Base-by-base conservation (phyloP, 495 filamentous ascomycete genomes). In the Tuber indicum region DNA sequence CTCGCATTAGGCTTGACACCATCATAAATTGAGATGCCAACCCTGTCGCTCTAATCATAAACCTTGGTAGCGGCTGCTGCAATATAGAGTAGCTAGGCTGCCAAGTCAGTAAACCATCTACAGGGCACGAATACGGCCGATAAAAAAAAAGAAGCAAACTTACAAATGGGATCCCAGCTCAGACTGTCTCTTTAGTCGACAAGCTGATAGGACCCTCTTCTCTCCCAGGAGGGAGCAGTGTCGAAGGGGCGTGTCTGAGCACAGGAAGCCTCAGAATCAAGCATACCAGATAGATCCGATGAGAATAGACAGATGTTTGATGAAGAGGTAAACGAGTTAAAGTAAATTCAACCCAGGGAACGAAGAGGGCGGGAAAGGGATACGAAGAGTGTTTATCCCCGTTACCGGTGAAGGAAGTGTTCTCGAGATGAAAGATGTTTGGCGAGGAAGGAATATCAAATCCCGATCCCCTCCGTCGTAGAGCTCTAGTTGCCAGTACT, bases 21-120 rank as follows among this genome's bases (percentile, higher is more conserved):
- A 84, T 96, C 93, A 79, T 94, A 92, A 75, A 92, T 88, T 12
- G 91, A 91, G 72, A 95, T 84, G 7, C 90, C 90, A 26, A 93
- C 85, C 0, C 87, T 86, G 7, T 89, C 86, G 0, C 86, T 86
- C 58, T 87, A 84, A 46, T 88, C 79, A 46, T 89, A 85, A 8
- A 86, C 84, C 39, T 87, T 86, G 26, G 86, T 86, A 46, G 86
- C 86, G 1, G 91, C 90, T 42, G 91, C 86, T 62, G 91, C 91
- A 41, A 88, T 87, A 76, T 90, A 93, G 43, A 92, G 87, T 10
- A 86, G 88, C 91, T 93, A 80, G 26, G 52, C 16, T 3, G 36
- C 19, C 32, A 6, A 46, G 71, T 74, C 73, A 78, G 72, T 12
- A 49, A 42, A 44, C 42, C 49, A 23, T 62, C 6, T 17, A 17